Evolutionary conservation across 768 basidiomycete species (phyloP).

Genomic region (Sarcomyxa edulis): DNA sequence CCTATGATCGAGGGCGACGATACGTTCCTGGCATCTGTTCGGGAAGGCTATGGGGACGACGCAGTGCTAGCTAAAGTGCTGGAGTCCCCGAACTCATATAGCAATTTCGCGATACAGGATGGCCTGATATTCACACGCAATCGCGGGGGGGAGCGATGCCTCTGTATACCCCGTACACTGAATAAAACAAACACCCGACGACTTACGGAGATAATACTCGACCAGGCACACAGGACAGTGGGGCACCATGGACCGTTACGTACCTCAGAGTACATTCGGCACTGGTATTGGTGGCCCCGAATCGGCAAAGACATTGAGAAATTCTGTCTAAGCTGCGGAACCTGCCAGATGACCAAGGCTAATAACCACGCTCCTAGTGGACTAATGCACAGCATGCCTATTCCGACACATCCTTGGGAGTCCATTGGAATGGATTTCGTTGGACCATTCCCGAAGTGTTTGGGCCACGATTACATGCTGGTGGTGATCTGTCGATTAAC

Average conservation of each 20-base stretch:
- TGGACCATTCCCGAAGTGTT: conserved; percentile 23
- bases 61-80: not conserved
- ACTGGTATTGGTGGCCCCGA: conserved; percentile 24
- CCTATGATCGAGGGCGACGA: not conserved
- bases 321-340: conserved; percentile 18
- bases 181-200: not conserved
- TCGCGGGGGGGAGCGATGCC: not conserved
- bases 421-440: conserved; percentile 36
- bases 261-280: conserved; percentile 12
- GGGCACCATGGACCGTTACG: conserved; percentile 1
- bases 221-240: conserved; percentile 6
- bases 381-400: conserved; percentile 21
- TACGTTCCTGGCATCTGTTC: not conserved
- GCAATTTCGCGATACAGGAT: not conserved
- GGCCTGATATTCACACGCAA: not conserved
- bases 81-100: not conserved
- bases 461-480: conserved; percentile 22
- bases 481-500: conserved; percentile 24
- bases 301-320: conserved; percentile 13
- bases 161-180: not conserved
- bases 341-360: conserved; percentile 18
- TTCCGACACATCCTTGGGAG: conserved; percentile 26
- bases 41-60: not conserved
- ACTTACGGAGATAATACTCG: not conserved
- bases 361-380: conserved; percentile 16